Evolutionary conservation across 441 rosid species (phyloP), one percentile per base, ranked within the genome.

Genomic region (Breynia disticha): DNA sequence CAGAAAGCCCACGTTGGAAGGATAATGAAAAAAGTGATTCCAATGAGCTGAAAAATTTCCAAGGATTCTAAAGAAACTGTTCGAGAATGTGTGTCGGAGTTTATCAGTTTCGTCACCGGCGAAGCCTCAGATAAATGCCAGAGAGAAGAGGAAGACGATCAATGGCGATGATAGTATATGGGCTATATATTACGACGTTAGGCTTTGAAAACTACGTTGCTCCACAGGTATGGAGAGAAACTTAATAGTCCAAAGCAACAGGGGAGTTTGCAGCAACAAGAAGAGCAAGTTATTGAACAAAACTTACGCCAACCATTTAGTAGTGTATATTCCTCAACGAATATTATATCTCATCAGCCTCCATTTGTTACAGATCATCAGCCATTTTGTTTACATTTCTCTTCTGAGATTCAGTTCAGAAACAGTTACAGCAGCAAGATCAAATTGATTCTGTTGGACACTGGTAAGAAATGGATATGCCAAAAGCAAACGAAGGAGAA

Each of bases 101-200:
- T 24, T 7, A 24, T 24, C 32, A 24, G 32, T 24, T 24, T 24
- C 32, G 32, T 24, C 32, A 24, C 86, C 0, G 83, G 90, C 12
- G 87, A 87, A 63, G 93, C 96, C 10, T 87, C 87, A 0, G 93
- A 84, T 47, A 87, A 82, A 62, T 87, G 93, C 60, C 87, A 64
- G 86, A 59, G 93, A 84, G 52, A 87, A 80, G 52, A 68, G 87
- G 38, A 81, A 82, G 69, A 84, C 96, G 2, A 80, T 84, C 17
- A 87, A 87, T 15, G 90, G 93, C 9, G 93, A 82, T 43, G 90
- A 84, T 12, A 76, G 84, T 50, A 76, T 82, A 8, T 84, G 87
- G 89, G 86, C 93, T 0, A 82, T n/a, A n/a, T n/a, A n/a, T 80
- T 54, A 82, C 87, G 4, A 82, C 81, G 11, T 69, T 84, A 14